Conservation (phyloP, 139 green algal genomes). For the Auxenochlorella pyrenoidosa region DNA sequence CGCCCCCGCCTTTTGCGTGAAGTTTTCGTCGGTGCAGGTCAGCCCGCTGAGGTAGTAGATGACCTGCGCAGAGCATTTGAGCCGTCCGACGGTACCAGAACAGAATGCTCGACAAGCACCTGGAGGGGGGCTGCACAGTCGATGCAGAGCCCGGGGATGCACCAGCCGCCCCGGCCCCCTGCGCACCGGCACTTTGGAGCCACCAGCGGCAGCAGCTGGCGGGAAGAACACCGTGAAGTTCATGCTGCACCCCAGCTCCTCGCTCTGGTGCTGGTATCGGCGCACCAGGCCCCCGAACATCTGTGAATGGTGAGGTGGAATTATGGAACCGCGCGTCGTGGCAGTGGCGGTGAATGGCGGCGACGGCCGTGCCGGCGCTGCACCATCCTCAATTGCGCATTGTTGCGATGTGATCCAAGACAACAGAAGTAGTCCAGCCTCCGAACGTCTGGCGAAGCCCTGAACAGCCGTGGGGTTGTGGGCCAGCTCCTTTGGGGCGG, state of each 20-base stretch:
- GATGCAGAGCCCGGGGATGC: too few species aligned
- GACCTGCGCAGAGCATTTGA: slow-evolving; percentile 62
- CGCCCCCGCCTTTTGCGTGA: slow-evolving; percentile 84
- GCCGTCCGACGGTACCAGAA: too few species aligned
- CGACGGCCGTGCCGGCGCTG: background rate
- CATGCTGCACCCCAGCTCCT: slow-evolving; percentile 81
- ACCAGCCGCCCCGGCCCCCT: too few species aligned
- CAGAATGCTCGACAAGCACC: too few species aligned
- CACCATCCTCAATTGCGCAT: background rate
- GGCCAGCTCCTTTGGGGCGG: too few species aligned
- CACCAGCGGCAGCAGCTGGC: slow-evolving; percentile 35
- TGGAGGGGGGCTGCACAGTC: too few species aligned
- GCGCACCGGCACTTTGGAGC: slow-evolving; percentile 59
- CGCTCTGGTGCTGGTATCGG: slow-evolving; percentile 75
- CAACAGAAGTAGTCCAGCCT: background rate
- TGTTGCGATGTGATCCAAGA: background rate
- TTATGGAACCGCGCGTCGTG: too few species aligned
- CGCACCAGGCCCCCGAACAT: slow-evolving; percentile 74
- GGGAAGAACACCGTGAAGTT: slow-evolving; percentile 79
- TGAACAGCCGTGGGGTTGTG: too few species aligned
- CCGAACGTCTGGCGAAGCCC: too few species aligned
- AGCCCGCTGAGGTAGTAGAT: slow-evolving; percentile 93
- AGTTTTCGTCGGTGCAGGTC: slow-evolving; percentile 96
- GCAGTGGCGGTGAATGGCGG: background rate
- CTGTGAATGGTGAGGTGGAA: slow-evolving; percentile 26